Evolutionary conservation across 2,329 filamentous ascomycete genomes (phyloP), one percentile per base, ranked within the genome.

Genomic region (Gyromitra esculenta): DNA sequence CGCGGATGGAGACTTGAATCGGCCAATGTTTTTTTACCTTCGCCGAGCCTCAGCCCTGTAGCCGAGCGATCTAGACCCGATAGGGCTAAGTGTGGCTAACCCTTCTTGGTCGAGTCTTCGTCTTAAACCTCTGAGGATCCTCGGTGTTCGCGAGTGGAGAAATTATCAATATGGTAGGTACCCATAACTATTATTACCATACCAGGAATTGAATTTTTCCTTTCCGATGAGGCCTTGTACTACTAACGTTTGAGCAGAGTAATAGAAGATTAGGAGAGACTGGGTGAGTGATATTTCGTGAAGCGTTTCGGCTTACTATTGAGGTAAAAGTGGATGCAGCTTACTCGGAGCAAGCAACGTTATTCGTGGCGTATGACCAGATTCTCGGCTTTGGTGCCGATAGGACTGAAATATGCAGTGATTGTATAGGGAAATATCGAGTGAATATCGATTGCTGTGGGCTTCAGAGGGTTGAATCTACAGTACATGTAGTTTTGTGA

Each of bases 41-140:
- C 25, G 59, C 64, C 54, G 70, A 77, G 71, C 75, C 75, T 77
- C 75, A 77, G 64, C 64, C 68, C 63, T 67, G 67, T 67, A 73
- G 68, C 72, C 75, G 64, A 77, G 31, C 5, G 59, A 45, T 56
- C 71, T 65, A 77, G 70, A 39, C 75, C 63, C 5, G 37, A 65
- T 75, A 57, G 25, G 57, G 75, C 54, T 31, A 75, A 54, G 69
- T 70, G 75, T 77, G 75, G 75, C 75, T 77, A n/a, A 57, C 15
- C 54, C 35, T 54, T 39, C 41, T 18, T 15, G 25, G 59, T 15
- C 31, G 15, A 41, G 13, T 31, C 41, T 52, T 43, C 11, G 0
- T 66, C 54, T 41, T 21, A 11, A n/a, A 37, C 13, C 8, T 64
- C 54, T 64, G 43, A 35, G 43, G 57, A 75, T 70, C 72, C 57